A percentile compares a stretch with the other conserved stretches of the same genome.
Conservation (phyloP, 805 yeast genomes). For the Kuraishia ogatae region DNA sequence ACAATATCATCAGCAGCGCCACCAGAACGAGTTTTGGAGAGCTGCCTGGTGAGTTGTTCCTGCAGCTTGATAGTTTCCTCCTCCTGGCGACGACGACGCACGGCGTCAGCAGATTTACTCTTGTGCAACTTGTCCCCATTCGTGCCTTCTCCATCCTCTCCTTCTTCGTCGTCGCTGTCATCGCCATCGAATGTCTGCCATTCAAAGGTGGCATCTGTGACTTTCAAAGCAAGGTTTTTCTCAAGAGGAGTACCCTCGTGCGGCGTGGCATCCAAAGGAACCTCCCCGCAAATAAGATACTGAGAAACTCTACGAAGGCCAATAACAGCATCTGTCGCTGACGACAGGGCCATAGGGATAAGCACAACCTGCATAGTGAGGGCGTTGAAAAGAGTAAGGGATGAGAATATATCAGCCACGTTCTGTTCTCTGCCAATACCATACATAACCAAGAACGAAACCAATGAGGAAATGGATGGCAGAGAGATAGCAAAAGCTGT, state of each 20-base stretch:
- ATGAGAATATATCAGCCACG: slow-evolving; percentile 62
- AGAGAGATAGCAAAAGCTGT: slow-evolving; percentile 60
- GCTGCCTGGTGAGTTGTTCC: slow-evolving; percentile 19
- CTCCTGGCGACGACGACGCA: slow-evolving; percentile 10
- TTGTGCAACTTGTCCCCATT: neutral
- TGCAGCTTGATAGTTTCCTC: slow-evolving; percentile 9
- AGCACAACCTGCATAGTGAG: slow-evolving; percentile 55
- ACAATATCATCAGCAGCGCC: neutral
- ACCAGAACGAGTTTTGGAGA: slow-evolving; percentile 4
- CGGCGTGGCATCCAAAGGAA: slow-evolving; percentile 40
- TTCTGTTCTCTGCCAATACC: slow-evolving; percentile 28
- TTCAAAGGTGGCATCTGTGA: slow-evolving; percentile 48
- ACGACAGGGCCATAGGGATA: slow-evolving; percentile 62
- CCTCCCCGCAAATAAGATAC: slow-evolving; percentile 35
- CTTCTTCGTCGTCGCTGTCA: slow-evolving; percentile 13
- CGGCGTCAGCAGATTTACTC: slow-evolving; percentile 2
- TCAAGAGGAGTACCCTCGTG: slow-evolving; percentile 10
- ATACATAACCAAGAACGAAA: slow-evolving; percentile 36
- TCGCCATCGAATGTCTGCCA: slow-evolving; percentile 51
- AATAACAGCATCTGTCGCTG: slow-evolving; percentile 58
- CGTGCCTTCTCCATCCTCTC: neutral
- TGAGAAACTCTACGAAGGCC: slow-evolving; percentile 14
- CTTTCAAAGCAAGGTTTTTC: slow-evolving; percentile 22
- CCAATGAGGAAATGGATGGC: slow-evolving; percentile 66
- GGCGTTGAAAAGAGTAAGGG: slow-evolving; percentile 58